Conservation (phyloP, 2,329 filamentous ascomycete species). For the Aspergillus arachidicola region DNA sequence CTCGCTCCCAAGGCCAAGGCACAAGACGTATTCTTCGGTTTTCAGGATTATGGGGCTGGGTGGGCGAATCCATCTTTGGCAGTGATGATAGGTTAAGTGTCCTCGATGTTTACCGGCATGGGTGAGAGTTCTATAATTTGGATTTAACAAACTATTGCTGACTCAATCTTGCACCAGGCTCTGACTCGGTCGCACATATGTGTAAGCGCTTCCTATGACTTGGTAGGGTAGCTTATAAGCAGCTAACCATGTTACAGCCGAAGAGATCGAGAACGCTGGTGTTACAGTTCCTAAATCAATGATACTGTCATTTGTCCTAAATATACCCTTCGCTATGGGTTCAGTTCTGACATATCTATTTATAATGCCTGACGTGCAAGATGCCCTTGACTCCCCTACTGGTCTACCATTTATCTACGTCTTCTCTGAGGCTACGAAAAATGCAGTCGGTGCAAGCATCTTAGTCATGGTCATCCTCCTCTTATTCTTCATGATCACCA, state of each 20-base stretch:
- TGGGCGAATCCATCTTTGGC: not conserved
- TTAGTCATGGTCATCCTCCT: slow-evolving; percentile 45
- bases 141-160: no score
- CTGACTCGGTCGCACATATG: slow-evolving; percentile 6
- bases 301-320: slow-evolving; percentile 7
- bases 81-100: slow-evolving; percentile 6
- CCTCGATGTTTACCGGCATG: slow-evolving; percentile 1
- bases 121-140: not conserved
- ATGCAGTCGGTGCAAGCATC: slow-evolving; percentile 26
- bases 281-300: slow-evolving; percentile 11
- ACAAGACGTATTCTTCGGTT: not conserved
- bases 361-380: slow-evolving; percentile 29
- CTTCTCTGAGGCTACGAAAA: slow-evolving; percentile 36
- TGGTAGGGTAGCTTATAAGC: accelerated
- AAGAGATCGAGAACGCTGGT: slow-evolving; percentile 13
- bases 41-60: slow-evolving; percentile 2
- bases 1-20: not conserved
- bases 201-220: not conserved
- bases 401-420: slow-evolving; percentile 52
- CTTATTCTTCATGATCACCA: slow-evolving; percentile 41
- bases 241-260: not conserved
- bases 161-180: not conserved
- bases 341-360: slow-evolving; percentile 49
- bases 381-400: slow-evolving; percentile 43
- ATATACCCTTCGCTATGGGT: slow-evolving; percentile 15